Conservation (phyloP, 495 filamentous ascomycete genomes). For the Eremomyces bilateralis region DNA sequence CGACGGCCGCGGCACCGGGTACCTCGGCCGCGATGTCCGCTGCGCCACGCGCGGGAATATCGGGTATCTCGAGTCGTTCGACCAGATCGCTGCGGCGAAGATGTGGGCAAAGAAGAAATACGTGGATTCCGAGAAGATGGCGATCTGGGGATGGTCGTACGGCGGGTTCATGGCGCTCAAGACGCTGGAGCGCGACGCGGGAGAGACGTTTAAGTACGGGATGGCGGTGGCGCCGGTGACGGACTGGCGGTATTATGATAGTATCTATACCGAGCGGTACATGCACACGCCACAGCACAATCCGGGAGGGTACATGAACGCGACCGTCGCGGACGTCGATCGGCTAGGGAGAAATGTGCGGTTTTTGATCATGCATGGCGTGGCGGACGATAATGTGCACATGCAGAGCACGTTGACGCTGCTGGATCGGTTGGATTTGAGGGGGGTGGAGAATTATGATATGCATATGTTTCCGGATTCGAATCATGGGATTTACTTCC, state of each 20-base stretch:
- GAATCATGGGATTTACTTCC: constrained; percentile 88
- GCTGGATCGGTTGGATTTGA: constrained; percentile 70
- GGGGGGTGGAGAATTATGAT: constrained; percentile 80
- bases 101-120: constrained; percentile 67
- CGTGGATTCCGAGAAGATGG: constrained; percentile 58
- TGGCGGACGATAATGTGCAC: constrained; percentile 92
- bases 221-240: constrained; percentile 98
- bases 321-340: constrained; percentile 46
- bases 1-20: constrained; percentile 84
- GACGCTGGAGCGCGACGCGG: constrained; percentile 75
- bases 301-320: constrained; percentile 47
- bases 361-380: constrained; percentile 86
- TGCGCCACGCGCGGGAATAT: constrained; percentile 65
- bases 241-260: constrained; percentile 81
- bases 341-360: constrained; percentile 53
- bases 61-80: constrained; percentile 63
- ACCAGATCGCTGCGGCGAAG: constrained; percentile 83
- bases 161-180: constrained; percentile 97
- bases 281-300: constrained; percentile 87
- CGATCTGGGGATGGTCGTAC: constrained; percentile 98
- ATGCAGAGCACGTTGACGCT: constrained; percentile 77
- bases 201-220: constrained; percentile 77
- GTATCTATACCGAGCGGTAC: constrained; percentile 82
- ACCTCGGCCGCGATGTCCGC: constrained; percentile 63
- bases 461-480: constrained; percentile 91